Base-by-base conservation (phyloP, 148 eudicot genomes). In the Amaranthus cruentus region DNA sequence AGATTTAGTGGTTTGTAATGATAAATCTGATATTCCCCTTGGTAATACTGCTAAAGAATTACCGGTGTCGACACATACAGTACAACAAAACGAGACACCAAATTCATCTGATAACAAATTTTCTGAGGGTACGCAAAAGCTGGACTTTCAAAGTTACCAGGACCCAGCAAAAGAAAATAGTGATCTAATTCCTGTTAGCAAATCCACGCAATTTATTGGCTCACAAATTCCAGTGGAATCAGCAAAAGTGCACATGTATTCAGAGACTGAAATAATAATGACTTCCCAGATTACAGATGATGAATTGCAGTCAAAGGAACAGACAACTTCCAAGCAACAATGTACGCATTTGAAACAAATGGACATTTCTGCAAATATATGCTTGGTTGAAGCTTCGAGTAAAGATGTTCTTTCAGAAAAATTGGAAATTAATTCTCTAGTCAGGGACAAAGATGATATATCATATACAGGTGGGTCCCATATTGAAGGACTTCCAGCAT, bases 321-420 rank as follows among this genome's bases (percentile, higher is more conserved):
- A 81, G 63, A 64, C 15, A 76, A 68, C 11, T 76, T 78, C 72
- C 72, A 52, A 77, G 18, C 81, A 76, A 71, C 58, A 68, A 75
- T 47, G 46, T 82, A 71, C 74, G 65, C 62, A 72, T 59, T 76
- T 78, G 54, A 68, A 65, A 56, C 55, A 13, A 46, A 69, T 69
- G 71, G 84, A 78, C 73, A 21, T 47, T 58, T 64, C 84, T 47
- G 47, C 72, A 57, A 74, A 73, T 10, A 69, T 79, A 57, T 62
- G 44, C 47, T 75, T 75, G 64, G 79, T 15, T 7, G 80, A 80
- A 70, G 73, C 75, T 38, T 62, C 84, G 28, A 68, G 77, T 71
- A 73, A 75, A 78, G 71, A n/a, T 71, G 48, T 49, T 71, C 21
- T 69, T 77, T 70, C 86, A 79, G 80, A 79, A 74, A 82, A 74